phyloP scores from a whole-genome alignment of 1,139 yeast species.

The Yarrowia galli region DNA sequence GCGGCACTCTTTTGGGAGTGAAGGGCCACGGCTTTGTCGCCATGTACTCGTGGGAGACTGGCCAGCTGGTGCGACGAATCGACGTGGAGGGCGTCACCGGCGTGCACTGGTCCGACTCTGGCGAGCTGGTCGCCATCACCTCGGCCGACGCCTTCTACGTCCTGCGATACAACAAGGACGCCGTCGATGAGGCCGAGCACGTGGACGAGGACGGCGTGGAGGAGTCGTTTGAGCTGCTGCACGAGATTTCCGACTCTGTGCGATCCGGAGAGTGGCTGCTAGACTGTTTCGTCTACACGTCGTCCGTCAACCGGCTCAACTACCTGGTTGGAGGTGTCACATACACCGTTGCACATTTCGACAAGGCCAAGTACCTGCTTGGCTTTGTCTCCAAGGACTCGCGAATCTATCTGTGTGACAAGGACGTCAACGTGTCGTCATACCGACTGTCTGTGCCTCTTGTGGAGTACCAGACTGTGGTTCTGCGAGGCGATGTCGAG shows the following conservation, averaged over 20 bases:
- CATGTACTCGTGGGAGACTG: constrained; percentile 94
- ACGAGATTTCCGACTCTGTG: constrained; percentile 81
- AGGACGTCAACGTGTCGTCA: constrained; percentile 81
- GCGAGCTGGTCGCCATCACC: constrained; percentile 81
- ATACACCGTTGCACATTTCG: constrained; percentile 91
- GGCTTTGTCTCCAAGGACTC: constrained; percentile 93
- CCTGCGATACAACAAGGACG: constrained; percentile 71
- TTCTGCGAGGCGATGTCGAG: constrained; percentile 90
- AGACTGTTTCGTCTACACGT: constrained; percentile 92
- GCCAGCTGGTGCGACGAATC: constrained; percentile 81
- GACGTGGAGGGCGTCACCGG: constrained; percentile 67
- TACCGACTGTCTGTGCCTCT: constrained; percentile 85
- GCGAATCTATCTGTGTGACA: constrained; percentile 87
- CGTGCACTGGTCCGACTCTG: constrained; percentile 92
- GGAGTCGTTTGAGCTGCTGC: constrained; percentile 80
- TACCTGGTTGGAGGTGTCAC: constrained; percentile 95
- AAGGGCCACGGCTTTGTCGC: constrained; percentile 75
- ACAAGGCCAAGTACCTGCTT: constrained; percentile 81
- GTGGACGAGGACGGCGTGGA: constrained; percentile 90
- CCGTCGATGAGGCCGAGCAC: constrained; percentile 62
- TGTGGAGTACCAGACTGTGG: constrained; percentile 93
- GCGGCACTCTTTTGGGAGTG: constrained; percentile 86
- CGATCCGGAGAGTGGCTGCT: constrained; percentile 96
- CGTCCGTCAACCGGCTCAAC: constrained; percentile 84
- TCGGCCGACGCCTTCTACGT: constrained; percentile 84